Evolutionary conservation across 441 rosid species (phyloP), one percentile per base, ranked within the genome.

Genomic region (Flueggea neowawraea): DNA sequence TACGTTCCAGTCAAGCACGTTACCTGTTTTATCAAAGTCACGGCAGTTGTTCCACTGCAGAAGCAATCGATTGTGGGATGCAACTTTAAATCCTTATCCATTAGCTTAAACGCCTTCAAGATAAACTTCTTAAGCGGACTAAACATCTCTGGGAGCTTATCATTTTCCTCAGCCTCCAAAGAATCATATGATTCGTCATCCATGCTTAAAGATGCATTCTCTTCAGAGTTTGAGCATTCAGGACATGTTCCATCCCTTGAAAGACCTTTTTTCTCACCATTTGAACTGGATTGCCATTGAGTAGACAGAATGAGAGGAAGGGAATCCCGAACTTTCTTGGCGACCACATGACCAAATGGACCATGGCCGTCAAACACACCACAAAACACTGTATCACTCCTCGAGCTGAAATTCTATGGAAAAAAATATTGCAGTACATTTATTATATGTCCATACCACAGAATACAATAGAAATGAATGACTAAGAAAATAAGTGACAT

Each of bases 291-390:
- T 69, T 87, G 80, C 96, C 96, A 88, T 16, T 85, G 80, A 45
- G 96, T 60, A 75, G 83, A 84, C 70, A 95, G 65, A 57, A 80
- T 84, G 57, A 85, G 81, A 17, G 99, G 99, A 80, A 95, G 98
- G 16, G 81, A 80, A 71, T 92, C 99, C 55, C 99, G 78, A 53
- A 95, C 98, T 81, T 71, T 88, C 82, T 71, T 92, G 54, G 98
- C 91, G 66, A 90, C 98, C 95, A 88, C 72, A 69, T 95, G 99
- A 72, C 99, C 99, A 63, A 62, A 84, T 22, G 99, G 99, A 54
- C 99, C 99, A 66, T 95, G 99, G 14, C 99, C 99, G 82, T 95
- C 99, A 76, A 95, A 95, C 36, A 95, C 95, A 57, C 99, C 99
- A 72, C 97, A 92, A 72, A 95, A 88, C 60, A 90, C 70, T 17